phyloP scores from a whole-genome alignment of 495 filamentous ascomycete species.

The Daldinia bambusicola region DNA sequence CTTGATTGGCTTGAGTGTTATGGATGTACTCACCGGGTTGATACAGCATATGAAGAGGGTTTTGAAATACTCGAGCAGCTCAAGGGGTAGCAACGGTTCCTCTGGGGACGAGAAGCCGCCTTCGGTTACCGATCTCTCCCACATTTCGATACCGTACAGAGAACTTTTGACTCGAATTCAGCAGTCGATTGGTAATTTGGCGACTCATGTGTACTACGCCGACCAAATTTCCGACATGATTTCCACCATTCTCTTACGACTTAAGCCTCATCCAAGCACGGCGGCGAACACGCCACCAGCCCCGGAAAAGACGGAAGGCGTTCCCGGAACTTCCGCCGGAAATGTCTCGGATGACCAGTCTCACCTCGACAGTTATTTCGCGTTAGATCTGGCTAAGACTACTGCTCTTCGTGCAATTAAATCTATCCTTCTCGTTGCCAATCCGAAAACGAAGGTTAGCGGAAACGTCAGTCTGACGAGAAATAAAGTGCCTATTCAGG shows the following conservation, averaged over 20 bases:
- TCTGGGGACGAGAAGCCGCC: slow-evolving; percentile 35
- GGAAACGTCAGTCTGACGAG: slow-evolving; percentile 71
- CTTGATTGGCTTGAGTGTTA: slow-evolving; percentile 91
- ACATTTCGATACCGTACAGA: slow-evolving; percentile 50
- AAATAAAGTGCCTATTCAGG: slow-evolving; percentile 75
- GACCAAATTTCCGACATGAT: slow-evolving; percentile 96
- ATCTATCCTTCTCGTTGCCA: slow-evolving; percentile 80
- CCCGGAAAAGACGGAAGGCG: slow-evolving; percentile 53
- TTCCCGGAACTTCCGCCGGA: slow-evolving; percentile 44
- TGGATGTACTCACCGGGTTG: slow-evolving; percentile 86
- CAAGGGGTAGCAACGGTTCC: slow-evolving; percentile 50
- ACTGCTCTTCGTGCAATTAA: slow-evolving; percentile 83
- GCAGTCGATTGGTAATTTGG: slow-evolving; percentile 83
- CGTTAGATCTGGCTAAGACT: slow-evolving; percentile 75
- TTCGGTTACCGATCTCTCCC: slow-evolving; percentile 39
- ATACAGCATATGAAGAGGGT: slow-evolving; percentile 80
- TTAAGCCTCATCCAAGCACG: slow-evolving; percentile 69
- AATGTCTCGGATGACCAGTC: slow-evolving; percentile 51
- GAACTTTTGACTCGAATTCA: slow-evolving; percentile 74
- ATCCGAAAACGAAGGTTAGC: slow-evolving; percentile 67
- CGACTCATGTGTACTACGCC: slow-evolving; percentile 92
- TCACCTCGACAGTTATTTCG: slow-evolving; percentile 72
- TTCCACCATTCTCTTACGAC: slow-evolving; percentile 74
- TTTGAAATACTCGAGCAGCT: slow-evolving; percentile 69
- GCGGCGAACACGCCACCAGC: slow-evolving; percentile 53